A percentile compares a stretch with the other conserved stretches of the same genome.
phyloP scores from a whole-genome alignment of 2,329 filamentous ascomycete genomes.

The Fusarium sp. region DNA sequence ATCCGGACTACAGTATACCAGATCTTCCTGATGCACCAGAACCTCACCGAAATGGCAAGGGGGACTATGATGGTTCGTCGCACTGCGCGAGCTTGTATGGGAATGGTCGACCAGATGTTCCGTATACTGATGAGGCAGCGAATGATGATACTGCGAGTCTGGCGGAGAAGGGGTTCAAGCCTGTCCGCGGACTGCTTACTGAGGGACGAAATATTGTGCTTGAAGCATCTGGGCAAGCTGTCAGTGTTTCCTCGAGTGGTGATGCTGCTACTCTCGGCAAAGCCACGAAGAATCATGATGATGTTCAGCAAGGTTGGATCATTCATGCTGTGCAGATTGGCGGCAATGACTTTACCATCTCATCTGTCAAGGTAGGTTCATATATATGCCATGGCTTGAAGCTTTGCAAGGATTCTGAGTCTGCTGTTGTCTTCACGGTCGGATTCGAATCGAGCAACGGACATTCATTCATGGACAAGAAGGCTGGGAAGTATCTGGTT shows the following conservation, averaged over 20 bases:
- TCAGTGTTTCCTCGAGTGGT: neutral
- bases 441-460: neutral
- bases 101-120: neutral
- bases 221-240: neutral
- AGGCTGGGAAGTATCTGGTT: neutral
- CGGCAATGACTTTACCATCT: neutral
- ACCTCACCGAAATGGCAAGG: neutral
- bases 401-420: neutral
- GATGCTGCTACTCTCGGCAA: neutral
- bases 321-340: neutral
- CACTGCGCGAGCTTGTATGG: constrained; percentile 4
- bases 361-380: neutral
- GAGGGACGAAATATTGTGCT: neutral
- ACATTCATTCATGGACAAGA: neutral
- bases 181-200: constrained; percentile 2
- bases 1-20: neutral
- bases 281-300: neutral
- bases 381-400: neutral
- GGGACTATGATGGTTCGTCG: constrained; percentile 5
- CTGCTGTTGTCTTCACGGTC: neutral
- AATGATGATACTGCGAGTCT: constrained; percentile 3
- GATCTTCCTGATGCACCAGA: neutral
- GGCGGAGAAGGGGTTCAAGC: constrained; percentile 1
- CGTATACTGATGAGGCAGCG: neutral
- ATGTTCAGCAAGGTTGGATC: constrained; percentile 2